These are phyloP conservation scores for Oropetium thomaeum DNA, from an alignment of 176 grass and related monocot genomes.

Conservation along the genomic window DNA sequence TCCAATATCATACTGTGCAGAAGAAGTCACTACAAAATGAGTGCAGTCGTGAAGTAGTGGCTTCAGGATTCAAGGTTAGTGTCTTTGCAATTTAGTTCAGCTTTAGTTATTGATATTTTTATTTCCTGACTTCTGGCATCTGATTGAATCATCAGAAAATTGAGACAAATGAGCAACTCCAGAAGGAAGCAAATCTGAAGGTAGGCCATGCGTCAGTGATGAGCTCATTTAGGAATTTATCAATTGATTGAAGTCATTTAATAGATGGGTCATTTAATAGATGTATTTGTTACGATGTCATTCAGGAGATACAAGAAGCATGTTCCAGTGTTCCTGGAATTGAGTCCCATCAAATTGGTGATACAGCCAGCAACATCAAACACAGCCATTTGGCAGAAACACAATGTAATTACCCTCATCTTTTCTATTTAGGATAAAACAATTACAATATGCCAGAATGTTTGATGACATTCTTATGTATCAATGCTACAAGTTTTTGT, in stretches of 20 bases:
- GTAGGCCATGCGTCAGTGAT: conserved; percentile 28
- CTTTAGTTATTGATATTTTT: conserved; percentile 4
- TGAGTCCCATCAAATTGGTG: conserved; percentile 24
- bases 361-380: background rate
- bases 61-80: conserved; percentile 30
- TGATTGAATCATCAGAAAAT: conserved; percentile 30
- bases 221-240: background rate
- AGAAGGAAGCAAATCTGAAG: conserved; percentile 25
- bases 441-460: background rate
- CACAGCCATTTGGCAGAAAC: background rate
- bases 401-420: conserved; percentile 27
- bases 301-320: conserved; percentile 32
- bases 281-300: conserved; percentile 17
- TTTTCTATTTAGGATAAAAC: background rate
- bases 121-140: background rate
- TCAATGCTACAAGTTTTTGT: conserved; percentile 1
- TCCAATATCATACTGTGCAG: conserved; percentile 17
- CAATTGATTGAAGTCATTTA: background rate
- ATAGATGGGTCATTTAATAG: conserved; percentile 12
- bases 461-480: conserved; percentile 12
- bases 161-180: background rate
- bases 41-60: conserved; percentile 1
- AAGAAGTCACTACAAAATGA: conserved; percentile 14
- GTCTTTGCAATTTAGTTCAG: background rate
- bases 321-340: background rate